Conservation (phyloP, 371 early-diverging fungal species). For the Choanephora cucurbitarum region DNA sequence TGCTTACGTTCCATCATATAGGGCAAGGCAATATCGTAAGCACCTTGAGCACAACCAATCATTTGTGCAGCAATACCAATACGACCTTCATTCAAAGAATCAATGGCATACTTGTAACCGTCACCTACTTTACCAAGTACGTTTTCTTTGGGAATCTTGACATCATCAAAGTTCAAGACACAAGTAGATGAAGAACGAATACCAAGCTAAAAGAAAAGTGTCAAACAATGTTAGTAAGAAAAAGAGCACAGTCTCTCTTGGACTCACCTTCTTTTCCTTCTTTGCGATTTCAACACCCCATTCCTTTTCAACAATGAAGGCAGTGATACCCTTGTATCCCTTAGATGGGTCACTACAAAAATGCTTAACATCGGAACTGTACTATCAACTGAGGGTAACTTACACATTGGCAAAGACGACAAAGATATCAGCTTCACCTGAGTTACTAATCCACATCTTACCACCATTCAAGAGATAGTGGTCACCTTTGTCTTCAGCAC, state of each 20-base stretch:
- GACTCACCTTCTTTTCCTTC: constrained; percentile 91
- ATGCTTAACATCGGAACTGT: background rate
- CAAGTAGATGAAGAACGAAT: constrained; percentile 96
- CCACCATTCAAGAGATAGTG: constrained; percentile 90
- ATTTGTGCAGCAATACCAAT: constrained; percentile 98
- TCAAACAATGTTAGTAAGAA: too few relatives aligned
- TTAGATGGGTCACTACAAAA: constrained; percentile 72
- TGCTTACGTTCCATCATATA: constrained; percentile 96
- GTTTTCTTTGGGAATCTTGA: constrained; percentile 86
- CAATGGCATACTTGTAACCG: constrained; percentile 99
- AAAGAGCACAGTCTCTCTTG: too few relatives aligned
- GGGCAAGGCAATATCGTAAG: constrained; percentile 85
- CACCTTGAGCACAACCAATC: constrained; percentile 97
- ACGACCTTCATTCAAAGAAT: constrained; percentile 97
- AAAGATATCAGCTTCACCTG: constrained; percentile 91
- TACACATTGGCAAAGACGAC: constrained; percentile 95
- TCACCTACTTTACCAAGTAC: constrained; percentile 92
- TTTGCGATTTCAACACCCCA: constrained; percentile 94
- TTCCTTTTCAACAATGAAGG: constrained; percentile 94
- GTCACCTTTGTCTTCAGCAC: constrained; percentile 89
- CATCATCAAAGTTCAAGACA: constrained; percentile 90
- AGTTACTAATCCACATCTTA: constrained; percentile 94
- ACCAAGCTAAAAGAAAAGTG: constrained; percentile 68
- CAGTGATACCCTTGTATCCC: constrained; percentile 98
- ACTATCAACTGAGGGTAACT: constrained; percentile 11